Base-by-base conservation (phyloP, 1,284 basidiomycete genomes). In the Cryptococcus sp. region DNA sequence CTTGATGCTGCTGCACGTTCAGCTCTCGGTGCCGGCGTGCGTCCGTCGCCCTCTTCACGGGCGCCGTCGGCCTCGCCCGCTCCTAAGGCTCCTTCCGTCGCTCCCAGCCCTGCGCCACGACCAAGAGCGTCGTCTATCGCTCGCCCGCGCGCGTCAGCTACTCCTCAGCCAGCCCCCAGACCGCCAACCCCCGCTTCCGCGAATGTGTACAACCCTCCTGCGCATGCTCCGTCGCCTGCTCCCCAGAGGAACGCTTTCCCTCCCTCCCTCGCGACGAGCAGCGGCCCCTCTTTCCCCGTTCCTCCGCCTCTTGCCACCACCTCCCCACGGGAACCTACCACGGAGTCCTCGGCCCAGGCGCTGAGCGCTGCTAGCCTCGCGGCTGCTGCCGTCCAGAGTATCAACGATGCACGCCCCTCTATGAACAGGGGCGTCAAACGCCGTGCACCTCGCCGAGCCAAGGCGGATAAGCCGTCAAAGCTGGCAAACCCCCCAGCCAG, bases 251-350 rank as follows among this genome's bases (percentile, higher is more conserved):
- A 28, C 35, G 44, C 20, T 21, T 33, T 43, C 20, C 33, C 37
- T 4, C 48, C 48, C 9, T 38, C 48, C 12, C 35, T 50, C 6
- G 48, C 48, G 35, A 38, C 28, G 4, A 33, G 28, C 28, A 33
- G 28, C 28, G 28, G 28, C 40, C 7, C 20, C 5, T n/a, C 40
- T 1, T 43, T 28, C 23, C 51, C 51, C 4, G 39, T 57, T 9
- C 56, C 56, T 2, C 56, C 56, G 18, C 48, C 51, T 46, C 47
- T 57, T 13, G 56, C 46, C 15, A 57, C 51, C 18, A 35, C 43
- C 35, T 37, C 50, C 16, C 6, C 46, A 21, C 20, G 38, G 16
- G 15, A 21, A 13, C 28, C 36, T 5, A 15, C 35, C 4, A 18
- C 1, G 28, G 16, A 3, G 35, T 52, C 18, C n/a, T 39, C 16